These are phyloP conservation scores for Schizophyllum commune DNA, from an alignment of 1,284 basidiomycete genomes.

Conservation along the genomic window DNA sequence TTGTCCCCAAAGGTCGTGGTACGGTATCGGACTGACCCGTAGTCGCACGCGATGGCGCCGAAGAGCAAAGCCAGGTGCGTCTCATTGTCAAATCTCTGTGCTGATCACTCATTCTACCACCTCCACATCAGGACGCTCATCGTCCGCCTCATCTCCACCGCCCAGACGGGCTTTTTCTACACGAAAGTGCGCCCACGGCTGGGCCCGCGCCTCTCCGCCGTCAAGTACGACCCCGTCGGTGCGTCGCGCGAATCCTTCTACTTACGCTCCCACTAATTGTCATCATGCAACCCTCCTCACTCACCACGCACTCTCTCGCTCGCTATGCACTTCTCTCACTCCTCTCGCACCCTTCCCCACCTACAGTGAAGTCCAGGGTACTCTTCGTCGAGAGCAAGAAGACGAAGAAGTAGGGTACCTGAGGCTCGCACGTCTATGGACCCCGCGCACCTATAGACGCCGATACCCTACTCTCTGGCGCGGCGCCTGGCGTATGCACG, in stretches of 20 bases:
- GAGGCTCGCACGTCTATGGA: no score
- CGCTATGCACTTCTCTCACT: no score
- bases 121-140: slow-evolving; percentile 78
- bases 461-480: no score
- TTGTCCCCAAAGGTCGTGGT: background rate
- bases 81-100: no score
- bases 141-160: slow-evolving; percentile 81
- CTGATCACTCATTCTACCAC: no score
- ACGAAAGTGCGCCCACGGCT: slow-evolving; percentile 68
- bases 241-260: slow-evolving; percentile 18
- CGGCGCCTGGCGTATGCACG: no score
- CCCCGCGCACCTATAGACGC: no score
- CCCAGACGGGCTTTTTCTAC: slow-evolving; percentile 87
- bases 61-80: background rate
- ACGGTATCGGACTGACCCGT: no score
- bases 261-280: no score
- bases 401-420: slow-evolving; percentile 7
- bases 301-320: no score
- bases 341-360: no score
- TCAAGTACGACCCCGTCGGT: slow-evolving; percentile 89
- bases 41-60: background rate
- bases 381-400: slow-evolving; percentile 17
- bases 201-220: slow-evolving; percentile 68
- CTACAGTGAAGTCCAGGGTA: slow-evolving; percentile 15
- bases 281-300: no score